Percentiles rank a stretch among this genome's conserved stretches.
These are phyloP conservation scores for Bondarzewia mesenterica DNA, from an alignment of 1,284 basidiomycete species.

Conservation along the genomic window DNA sequence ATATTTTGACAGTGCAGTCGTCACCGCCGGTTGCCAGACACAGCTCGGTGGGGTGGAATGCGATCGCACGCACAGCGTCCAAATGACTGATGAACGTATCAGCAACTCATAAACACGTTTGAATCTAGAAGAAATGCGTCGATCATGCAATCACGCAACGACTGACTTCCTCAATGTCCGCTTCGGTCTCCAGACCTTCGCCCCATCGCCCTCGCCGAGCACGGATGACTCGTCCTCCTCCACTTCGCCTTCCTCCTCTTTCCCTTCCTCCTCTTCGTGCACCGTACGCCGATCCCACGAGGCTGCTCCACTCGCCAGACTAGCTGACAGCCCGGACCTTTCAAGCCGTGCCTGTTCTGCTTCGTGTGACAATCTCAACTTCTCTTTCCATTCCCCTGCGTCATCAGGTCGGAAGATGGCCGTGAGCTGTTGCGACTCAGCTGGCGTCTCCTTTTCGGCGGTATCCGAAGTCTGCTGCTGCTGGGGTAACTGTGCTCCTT, in stretches of 20 bases:
- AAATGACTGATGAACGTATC: conserved; percentile 61
- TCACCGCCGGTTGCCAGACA: conserved; percentile 88
- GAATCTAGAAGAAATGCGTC: neutral
- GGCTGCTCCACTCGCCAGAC: conserved; percentile 12
- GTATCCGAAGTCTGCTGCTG: conserved; percentile 27
- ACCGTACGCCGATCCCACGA: conserved; percentile 31
- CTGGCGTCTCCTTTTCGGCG: conserved; percentile 32
- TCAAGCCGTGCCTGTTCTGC: conserved; percentile 28
- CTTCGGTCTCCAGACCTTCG: conserved; percentile 78
- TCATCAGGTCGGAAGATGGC: conserved; percentile 85
- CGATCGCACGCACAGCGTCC: conserved; percentile 85
- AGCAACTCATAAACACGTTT: conserved; percentile 10
- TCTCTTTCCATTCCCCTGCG: conserved; percentile 78
- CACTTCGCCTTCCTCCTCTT: conserved; percentile 31
- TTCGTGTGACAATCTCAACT: conserved; percentile 54
- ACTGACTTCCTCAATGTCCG: conserved; percentile 82
- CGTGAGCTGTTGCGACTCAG: conserved; percentile 54
- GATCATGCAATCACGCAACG: conserved; percentile 10
- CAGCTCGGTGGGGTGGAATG: conserved; percentile 80
- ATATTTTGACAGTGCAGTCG: conserved; percentile 94
- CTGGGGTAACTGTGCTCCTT: conserved; percentile 21
- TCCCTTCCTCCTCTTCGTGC: conserved; percentile 42
- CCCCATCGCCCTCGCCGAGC: conserved; percentile 55
- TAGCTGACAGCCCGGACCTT: conserved; percentile 12
- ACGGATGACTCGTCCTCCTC: conserved; percentile 52